Base-by-base conservation (phyloP, 345 rosid genomes). In the Hibiscus tridactylites region DNA sequence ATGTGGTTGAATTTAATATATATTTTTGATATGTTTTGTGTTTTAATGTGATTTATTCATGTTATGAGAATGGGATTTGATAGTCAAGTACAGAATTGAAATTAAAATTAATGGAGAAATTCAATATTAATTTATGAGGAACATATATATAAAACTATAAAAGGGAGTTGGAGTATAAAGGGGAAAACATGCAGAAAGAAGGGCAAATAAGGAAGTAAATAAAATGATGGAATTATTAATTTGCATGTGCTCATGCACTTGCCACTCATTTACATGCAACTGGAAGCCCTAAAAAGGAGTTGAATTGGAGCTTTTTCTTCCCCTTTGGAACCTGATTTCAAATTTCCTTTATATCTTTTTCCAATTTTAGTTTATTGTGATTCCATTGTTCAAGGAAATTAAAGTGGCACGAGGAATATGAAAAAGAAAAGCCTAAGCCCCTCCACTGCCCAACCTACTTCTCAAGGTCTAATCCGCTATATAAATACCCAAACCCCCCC, bases 371-470 rank as follows among this genome's bases (percentile, higher is more conserved):
- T 68, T 73, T 61, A 62, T 46, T 50, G 73, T 65, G 79, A 76
- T 76, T 74, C 79, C 82, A 74, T 74, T 72, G 77, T 61, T 78
- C 76, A 74, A 76, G 75, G 78, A 74, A 39, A 46, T 66, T 76
- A 76, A 79, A 81, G 81, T 75, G 44, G 10, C 44, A 35, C 5
- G 76, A 67, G 71, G 76, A 73, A 72, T 70, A 79, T 46, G 76
- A 75, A 77, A 81, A 81, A 81, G 78, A 79, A 81, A 77, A 75
- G 70, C 71, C 73, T 61, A 74, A 64, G 46, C 75, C 46, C 49
- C 29, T 3, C 68, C 71, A 58, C 47, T 61, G 57, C 24, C 70
- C 29, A 21, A 33, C 70, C 71, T 61, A 61, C 76, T 59, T 42
- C 76, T 72, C 81, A 78, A 76, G 81, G 78, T 62, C 52, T 33